phyloP scores from a whole-genome alignment of 2,329 filamentous ascomycete species.

The Fusarium azukiicola region DNA sequence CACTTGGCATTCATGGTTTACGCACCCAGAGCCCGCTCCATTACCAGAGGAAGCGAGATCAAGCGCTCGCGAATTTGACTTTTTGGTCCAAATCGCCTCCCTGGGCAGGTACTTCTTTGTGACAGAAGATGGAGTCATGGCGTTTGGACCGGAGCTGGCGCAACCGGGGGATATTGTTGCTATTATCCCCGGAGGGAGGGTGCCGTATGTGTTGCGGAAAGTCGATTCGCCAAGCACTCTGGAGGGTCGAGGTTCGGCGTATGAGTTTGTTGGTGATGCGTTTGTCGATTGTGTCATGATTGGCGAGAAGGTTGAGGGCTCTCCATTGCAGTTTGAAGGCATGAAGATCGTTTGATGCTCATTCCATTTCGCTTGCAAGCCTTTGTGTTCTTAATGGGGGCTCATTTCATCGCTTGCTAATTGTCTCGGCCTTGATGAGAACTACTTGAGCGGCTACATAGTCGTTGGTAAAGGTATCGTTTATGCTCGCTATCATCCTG shows the following conservation, averaged over 20 bases:
- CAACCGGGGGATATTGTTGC: not conserved
- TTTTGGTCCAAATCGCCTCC: conserved; percentile 21
- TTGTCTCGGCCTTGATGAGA: too few relatives aligned
- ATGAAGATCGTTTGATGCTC: not conserved
- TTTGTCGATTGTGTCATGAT: conserved; percentile 8
- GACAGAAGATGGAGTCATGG: conserved; percentile 16
- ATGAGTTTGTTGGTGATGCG: conserved; percentile 15
- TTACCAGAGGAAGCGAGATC: not conserved
- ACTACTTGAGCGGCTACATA: too few relatives aligned
- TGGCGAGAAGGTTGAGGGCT: not conserved
- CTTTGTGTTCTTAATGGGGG: too few relatives aligned
- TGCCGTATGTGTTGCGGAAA: conserved; percentile 16
- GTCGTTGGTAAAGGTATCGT: not conserved
- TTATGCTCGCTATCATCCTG: not conserved
- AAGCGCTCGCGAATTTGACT: conserved; percentile 10
- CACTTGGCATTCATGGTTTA: conserved; percentile 27
- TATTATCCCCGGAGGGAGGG: conserved; percentile 9
- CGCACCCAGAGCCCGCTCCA: not conserved
- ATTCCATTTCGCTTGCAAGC: not conserved
- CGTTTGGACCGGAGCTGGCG: conserved; percentile 19
- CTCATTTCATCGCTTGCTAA: too few relatives aligned
- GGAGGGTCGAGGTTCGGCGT: not conserved
- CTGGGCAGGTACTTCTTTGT: not conserved
- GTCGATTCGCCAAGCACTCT: not conserved
- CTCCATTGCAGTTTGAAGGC: not conserved